phyloP scores from a whole-genome alignment of 179 eudicot species.

The Gypsophila paniculata region DNA sequence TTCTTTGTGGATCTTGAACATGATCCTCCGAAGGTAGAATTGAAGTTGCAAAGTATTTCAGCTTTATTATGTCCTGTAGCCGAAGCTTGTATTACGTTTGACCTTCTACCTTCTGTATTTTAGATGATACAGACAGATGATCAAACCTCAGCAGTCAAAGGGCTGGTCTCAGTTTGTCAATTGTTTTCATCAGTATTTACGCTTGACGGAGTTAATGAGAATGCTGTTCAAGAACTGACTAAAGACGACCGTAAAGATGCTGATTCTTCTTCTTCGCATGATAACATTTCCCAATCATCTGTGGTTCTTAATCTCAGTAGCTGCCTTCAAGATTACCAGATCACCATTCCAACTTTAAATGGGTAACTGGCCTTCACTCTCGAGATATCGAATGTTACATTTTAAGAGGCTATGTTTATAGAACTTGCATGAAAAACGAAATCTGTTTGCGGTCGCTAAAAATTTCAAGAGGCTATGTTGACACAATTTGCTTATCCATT shows the following conservation, averaged over 20 bases:
- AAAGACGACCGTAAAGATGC: constrained; percentile 23
- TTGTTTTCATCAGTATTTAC: constrained; percentile 58
- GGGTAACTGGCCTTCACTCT: constrained; percentile 50
- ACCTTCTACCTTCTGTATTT: constrained; percentile 17
- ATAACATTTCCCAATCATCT: constrained; percentile 27
- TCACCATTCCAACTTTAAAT: constrained; percentile 83
- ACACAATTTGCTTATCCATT: neutral
- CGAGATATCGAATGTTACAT: neutral
- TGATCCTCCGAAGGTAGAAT: constrained; percentile 77
- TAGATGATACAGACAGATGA: constrained; percentile 51
- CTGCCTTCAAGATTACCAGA: constrained; percentile 54
- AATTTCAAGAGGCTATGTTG: no score
- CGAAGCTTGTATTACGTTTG: neutral
- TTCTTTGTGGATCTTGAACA: constrained; percentile 73
- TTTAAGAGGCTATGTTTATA: neutral
- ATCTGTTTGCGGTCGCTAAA: neutral
- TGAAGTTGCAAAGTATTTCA: neutral
- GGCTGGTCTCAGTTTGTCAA: constrained; percentile 55
- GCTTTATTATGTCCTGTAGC: neutral
- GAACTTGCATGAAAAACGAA: neutral
- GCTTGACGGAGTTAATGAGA: constrained; percentile 33
- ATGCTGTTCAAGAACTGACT: constrained; percentile 28
- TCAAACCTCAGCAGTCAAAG: constrained; percentile 38
- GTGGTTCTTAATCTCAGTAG: constrained; percentile 65
- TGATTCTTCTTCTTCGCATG: constrained; percentile 28